phyloP scores from a whole-genome alignment of 441 rosid species.

The Hura crepitans region DNA sequence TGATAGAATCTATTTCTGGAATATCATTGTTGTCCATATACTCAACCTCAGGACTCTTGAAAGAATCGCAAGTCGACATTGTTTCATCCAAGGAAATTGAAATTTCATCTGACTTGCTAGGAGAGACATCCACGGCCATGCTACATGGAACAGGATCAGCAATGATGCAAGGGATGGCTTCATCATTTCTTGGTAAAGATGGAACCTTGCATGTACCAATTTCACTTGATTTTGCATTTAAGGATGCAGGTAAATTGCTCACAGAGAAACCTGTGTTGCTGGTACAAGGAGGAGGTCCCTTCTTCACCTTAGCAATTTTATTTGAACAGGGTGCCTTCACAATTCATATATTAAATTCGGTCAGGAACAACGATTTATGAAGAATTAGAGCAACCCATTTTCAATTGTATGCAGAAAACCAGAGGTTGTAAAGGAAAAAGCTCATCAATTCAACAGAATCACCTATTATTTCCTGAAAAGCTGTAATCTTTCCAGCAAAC shows the following conservation, averaged over 20 bases:
- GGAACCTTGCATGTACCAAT: constrained; percentile 32
- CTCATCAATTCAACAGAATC: background rate
- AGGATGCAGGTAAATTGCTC: constrained; percentile 22
- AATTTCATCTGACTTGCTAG: constrained; percentile 50
- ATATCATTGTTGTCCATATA: constrained; percentile 53
- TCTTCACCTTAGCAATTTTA: constrained; percentile 51
- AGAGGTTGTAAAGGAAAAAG: constrained; percentile 13
- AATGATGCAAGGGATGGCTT: constrained; percentile 22
- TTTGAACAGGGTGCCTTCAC: constrained; percentile 50
- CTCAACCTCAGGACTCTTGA: constrained; percentile 76
- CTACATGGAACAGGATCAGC: constrained; percentile 25
- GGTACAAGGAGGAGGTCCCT: constrained; percentile 34
- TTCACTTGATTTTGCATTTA: constrained; percentile 32
- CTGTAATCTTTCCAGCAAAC: background rate
- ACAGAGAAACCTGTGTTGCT: constrained; percentile 26
- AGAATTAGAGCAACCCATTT: background rate
- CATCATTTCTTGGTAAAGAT: constrained; percentile 32
- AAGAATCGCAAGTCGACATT: constrained; percentile 72
- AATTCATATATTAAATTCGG: constrained; percentile 8
- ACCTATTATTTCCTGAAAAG: background rate
- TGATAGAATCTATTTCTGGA: constrained; percentile 46
- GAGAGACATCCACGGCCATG: constrained; percentile 49
- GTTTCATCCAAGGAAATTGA: constrained; percentile 71
- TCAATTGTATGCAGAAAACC: background rate
- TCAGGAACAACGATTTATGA: constrained; percentile 6